phyloP scores from a whole-genome alignment of 2,329 filamentous ascomycete genomes.

The Colletotrichum tanaceti region DNA sequence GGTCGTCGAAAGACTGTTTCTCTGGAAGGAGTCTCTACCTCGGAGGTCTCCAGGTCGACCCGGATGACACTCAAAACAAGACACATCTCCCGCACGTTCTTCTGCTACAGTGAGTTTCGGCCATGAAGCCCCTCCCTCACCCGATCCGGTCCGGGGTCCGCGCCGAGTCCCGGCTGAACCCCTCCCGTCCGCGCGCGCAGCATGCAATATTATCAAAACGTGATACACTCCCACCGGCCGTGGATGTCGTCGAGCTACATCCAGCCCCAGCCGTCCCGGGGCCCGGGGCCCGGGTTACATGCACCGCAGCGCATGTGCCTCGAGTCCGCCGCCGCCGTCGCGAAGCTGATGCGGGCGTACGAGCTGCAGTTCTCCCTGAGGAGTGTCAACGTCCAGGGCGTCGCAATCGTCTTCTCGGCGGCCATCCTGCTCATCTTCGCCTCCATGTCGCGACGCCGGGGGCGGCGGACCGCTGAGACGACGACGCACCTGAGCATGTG shows the following conservation, averaged over 20 bases:
- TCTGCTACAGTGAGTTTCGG: constrained; percentile 44
- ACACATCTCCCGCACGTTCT: constrained; percentile 44
- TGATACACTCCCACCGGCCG: constrained; percentile 45
- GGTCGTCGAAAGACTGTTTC: constrained; percentile 33
- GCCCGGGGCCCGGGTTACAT: constrained; percentile 43
- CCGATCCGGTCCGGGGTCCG: too few species aligned
- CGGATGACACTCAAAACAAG: constrained; percentile 38
- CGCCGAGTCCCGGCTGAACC: too few species aligned
- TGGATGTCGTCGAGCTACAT: constrained; percentile 46
- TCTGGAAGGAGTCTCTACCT: constrained; percentile 43
- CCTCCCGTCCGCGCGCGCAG: too few species aligned
- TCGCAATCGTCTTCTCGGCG: constrained; percentile 43
- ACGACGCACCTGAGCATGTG: constrained; percentile 42
- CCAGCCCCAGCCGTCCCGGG: constrained; percentile 39
- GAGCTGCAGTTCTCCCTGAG: constrained; percentile 40
- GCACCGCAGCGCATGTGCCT: constrained; percentile 43
- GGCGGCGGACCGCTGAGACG: constrained; percentile 30
- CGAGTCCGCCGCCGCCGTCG: constrained; percentile 42
- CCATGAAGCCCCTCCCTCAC: too few species aligned
- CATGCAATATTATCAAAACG: constrained; percentile 47
- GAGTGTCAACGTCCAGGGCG: constrained; percentile 43
- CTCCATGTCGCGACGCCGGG: constrained; percentile 31
- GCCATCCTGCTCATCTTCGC: constrained; percentile 42
- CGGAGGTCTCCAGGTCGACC: constrained; percentile 41
- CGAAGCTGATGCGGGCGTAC: constrained; percentile 41